A percentile compares a stretch with the other conserved stretches of the same genome.
These are phyloP conservation scores for Pelargonium fulgidum DNA, from an alignment of 441 rosid species.

Conservation along the genomic window DNA sequence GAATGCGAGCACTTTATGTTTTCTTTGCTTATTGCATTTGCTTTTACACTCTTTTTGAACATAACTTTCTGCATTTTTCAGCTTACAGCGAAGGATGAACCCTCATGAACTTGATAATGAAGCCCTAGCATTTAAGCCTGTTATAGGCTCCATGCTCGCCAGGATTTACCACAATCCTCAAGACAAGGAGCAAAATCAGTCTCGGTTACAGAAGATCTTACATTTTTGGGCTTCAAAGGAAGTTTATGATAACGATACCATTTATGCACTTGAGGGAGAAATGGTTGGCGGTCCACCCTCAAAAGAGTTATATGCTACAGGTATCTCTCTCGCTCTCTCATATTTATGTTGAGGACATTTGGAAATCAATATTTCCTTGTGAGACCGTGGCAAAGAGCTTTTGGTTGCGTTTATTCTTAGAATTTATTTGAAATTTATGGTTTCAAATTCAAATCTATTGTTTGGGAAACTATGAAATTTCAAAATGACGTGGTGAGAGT, in stretches of 20 bases:
- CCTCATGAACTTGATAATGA: conserved; percentile 71
- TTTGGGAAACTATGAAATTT: no score
- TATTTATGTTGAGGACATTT: not conserved
- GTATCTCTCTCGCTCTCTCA: conserved; percentile 25
- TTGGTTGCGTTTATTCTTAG: not conserved
- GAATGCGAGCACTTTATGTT: no score
- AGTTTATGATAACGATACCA: conserved; percentile 81
- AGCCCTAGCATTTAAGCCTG: conserved; percentile 81
- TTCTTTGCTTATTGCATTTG: not conserved
- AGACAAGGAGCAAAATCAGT: conserved; percentile 75
- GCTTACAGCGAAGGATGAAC: conserved; percentile 76
- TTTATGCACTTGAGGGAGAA: conserved; percentile 69
- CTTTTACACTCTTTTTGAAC: conserved; percentile 10
- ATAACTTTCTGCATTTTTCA: conserved; percentile 26
- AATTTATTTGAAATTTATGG: no score
- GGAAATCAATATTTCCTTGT: not conserved
- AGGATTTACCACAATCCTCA: conserved; percentile 72
- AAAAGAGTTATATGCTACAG: conserved; percentile 44
- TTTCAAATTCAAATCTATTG: no score
- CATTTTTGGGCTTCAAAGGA: conserved; percentile 94
- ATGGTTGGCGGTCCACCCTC: conserved; percentile 69
- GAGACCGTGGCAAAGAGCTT: not conserved
- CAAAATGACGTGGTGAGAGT: no score
- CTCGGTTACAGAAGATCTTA: conserved; percentile 72
- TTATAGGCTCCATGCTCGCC: conserved; percentile 80